Base-by-base conservation (phyloP, 2,329 filamentous ascomycete genomes). In the Didymella sp. region DNA sequence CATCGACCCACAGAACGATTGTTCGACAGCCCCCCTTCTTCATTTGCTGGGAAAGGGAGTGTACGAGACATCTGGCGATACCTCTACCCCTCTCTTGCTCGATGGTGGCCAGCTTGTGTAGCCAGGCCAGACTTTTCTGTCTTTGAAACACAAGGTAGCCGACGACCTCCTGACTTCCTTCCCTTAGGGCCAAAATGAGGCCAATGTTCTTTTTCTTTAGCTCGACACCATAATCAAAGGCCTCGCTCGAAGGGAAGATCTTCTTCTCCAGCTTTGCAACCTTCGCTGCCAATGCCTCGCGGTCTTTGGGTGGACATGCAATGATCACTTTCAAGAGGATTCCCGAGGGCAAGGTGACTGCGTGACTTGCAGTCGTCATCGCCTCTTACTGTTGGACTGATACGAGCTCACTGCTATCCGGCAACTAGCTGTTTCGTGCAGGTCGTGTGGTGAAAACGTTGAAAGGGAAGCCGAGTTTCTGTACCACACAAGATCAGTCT, bases 41-140 rank as follows among this genome's bases (percentile, higher is more conserved):
- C 52, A 83, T 73, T 45, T 75, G 73, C 46, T 71, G 62, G 47
- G 75, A 72, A 61, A 83, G 76, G 60, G 76, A 76, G 58, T 73
- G 68, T 66, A 84, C 69, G 56, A 84, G 70, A 66, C 73, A 72
- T 59, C 70, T 75, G 40, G 77, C 82, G 21, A 84, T 65, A n/a
- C 81, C 81, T 65, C 76, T 76, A 25, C 76, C 72, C 62, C 81
- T 79, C 68, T 79, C 75, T 38, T 72, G 61, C 64, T 80, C 77
- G 25, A 78, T 69, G 13, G 84, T 79, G 60, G 81, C 84, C 33
- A 84, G 73, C 62, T 84, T 85, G 65, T 84, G 81, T 40, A 84
- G 73, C 51, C 81, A 76, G 17, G 79, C 78, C 24, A 76, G 60
- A 44, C 64, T 58, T 31, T 69, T 69, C 48, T 66, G 60, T 21